Evolutionary conservation across 2,329 filamentous ascomycete species (phyloP).

Genomic region (Ceratocystis ficicola): DNA sequence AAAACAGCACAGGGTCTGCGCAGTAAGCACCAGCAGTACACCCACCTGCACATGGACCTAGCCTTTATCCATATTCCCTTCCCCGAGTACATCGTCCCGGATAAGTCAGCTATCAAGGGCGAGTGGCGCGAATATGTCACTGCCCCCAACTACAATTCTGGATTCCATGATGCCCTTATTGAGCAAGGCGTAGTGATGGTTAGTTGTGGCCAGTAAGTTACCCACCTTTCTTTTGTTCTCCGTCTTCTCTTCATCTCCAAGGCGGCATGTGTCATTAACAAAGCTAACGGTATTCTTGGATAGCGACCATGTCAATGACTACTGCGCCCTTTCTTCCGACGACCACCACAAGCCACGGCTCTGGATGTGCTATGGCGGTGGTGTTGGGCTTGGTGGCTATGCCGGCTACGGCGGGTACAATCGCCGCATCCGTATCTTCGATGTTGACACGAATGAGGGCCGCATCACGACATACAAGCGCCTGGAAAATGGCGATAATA

Average conservation of each 20-base stretch:
- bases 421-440: conserved; percentile 75
- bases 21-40: conserved; percentile 69
- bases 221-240: no score
- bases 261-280: not conserved
- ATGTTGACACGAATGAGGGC: conserved; percentile 83
- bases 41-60: conserved; percentile 85
- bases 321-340: conserved; percentile 59
- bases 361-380: conserved; percentile 98
- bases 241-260: not conserved
- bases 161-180: conserved; percentile 82
- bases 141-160: conserved; percentile 76
- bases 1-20: conserved; percentile 62
- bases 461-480: conserved; percentile 88
- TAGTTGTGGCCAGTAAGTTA: conserved; percentile 73
- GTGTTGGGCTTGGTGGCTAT: conserved; percentile 85
- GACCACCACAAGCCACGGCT: conserved; percentile 50
- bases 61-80: conserved; percentile 96
- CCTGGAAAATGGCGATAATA: conserved; percentile 53
- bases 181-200: conserved; percentile 77
- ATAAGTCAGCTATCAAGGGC: conserved; percentile 47
- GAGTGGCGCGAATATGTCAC: conserved; percentile 73
- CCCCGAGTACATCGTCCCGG: conserved; percentile 63
- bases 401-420: conserved; percentile 79
- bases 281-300: conserved; percentile 18
- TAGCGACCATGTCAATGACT: conserved; percentile 92